A percentile compares a stretch with the other conserved stretches of the same genome.
Conservation (phyloP, 805 yeast genomes). For the Clavispora fructus region DNA sequence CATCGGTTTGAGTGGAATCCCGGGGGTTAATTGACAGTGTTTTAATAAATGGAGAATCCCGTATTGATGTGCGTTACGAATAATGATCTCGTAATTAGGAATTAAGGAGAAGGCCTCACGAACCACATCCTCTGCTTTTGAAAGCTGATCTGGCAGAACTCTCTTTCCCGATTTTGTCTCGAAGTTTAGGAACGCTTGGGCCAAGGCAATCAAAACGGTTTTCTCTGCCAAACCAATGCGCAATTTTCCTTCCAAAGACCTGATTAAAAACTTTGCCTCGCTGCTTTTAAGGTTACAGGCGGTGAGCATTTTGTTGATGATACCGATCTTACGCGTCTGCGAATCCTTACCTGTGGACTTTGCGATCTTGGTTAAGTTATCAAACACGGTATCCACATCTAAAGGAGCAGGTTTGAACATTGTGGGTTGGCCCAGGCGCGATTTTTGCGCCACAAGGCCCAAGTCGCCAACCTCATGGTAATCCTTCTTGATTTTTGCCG, state of each 20-base stretch:
- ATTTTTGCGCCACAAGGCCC: slow-evolving; percentile 80
- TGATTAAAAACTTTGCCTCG: slow-evolving; percentile 86
- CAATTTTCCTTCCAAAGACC: slow-evolving; percentile 88
- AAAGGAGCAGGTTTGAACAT: slow-evolving; percentile 90
- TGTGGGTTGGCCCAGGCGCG: slow-evolving; percentile 80
- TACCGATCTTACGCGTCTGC: slow-evolving; percentile 68
- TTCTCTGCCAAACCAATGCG: slow-evolving; percentile 94
- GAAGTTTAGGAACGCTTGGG: slow-evolving; percentile 71
- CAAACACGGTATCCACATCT: slow-evolving; percentile 68
- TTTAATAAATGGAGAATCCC: slow-evolving; percentile 66
- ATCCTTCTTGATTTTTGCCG: slow-evolving; percentile 65
- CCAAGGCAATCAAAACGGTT: slow-evolving; percentile 75
- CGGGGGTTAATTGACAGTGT: slow-evolving; percentile 76
- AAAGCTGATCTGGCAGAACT: slow-evolving; percentile 39
- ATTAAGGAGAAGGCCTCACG: slow-evolving; percentile 84
- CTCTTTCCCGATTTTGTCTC: slow-evolving; percentile 38
- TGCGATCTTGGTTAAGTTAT: slow-evolving; percentile 72
- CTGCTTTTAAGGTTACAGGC: slow-evolving; percentile 63
- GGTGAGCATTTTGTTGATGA: slow-evolving; percentile 79
- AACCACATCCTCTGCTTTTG: slow-evolving; percentile 69
- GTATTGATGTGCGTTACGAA: slow-evolving; percentile 55
- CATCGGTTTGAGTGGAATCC: slow-evolving; percentile 96
- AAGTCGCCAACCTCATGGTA: slow-evolving; percentile 82
- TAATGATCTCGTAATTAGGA: slow-evolving; percentile 83
- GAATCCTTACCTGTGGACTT: slow-evolving; percentile 73